These are phyloP conservation scores for Scedosporium aurantiacum DNA, from an alignment of 2,329 filamentous ascomycete species.

Conservation along the genomic window DNA sequence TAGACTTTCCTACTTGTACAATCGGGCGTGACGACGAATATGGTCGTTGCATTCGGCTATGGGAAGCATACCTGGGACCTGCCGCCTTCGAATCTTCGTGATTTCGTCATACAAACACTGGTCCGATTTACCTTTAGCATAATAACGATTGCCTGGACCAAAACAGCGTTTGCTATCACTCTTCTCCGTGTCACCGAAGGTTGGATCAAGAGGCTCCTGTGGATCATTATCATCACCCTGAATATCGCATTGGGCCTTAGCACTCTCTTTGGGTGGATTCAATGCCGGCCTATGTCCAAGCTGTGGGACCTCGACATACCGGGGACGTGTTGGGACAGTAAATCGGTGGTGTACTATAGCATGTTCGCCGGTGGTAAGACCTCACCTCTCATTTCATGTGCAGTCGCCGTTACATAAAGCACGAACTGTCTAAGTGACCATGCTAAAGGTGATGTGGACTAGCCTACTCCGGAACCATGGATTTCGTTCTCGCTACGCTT, in stretches of 20 bases:
- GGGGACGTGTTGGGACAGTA: slow-evolving; percentile 14
- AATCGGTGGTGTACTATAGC: slow-evolving; percentile 3
- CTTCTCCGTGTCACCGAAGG: slow-evolving; percentile 16
- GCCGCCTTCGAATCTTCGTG: background rate
- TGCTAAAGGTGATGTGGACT: background rate
- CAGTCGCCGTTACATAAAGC: background rate
- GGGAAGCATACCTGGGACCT: slow-evolving; percentile 10
- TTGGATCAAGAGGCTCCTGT: slow-evolving; percentile 15
- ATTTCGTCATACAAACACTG: background rate
- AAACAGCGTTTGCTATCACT: slow-evolving; percentile 18
- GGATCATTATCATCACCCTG: slow-evolving; percentile 15
- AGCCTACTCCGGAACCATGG: slow-evolving; percentile 12
- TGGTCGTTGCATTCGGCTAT: slow-evolving; percentile 8
- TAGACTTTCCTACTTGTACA: background rate
- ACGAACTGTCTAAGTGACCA: too few species aligned
- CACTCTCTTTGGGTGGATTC: slow-evolving; percentile 16
- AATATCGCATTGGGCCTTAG: slow-evolving; percentile 13
- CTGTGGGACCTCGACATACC: slow-evolving; percentile 12
- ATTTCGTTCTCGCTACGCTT: slow-evolving; percentile 13
- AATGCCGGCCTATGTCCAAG: slow-evolving; percentile 15
- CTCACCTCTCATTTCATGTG: background rate
- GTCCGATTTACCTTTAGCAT: slow-evolving; percentile 11
- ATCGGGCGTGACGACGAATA: background rate
- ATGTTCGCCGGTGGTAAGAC: background rate
- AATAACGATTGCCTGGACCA: slow-evolving; percentile 15